phyloP scores from a whole-genome alignment of 2,329 filamentous ascomycete species.

The Conoideocrella luteorostrata region DNA sequence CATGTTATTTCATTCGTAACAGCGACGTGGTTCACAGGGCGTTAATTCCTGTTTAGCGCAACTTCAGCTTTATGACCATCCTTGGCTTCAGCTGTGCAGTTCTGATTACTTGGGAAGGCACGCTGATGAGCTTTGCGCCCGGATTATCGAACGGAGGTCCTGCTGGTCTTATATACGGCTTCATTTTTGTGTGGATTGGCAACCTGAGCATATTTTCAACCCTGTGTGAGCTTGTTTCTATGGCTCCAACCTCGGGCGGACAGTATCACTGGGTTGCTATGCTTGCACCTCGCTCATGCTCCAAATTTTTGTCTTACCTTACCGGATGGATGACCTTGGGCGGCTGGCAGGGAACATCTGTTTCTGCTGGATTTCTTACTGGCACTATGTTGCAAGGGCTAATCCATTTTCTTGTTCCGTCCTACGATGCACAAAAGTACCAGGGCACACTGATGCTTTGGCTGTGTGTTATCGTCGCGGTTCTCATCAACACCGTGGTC shows the following conservation, averaged over 20 bases:
- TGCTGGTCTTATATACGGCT: constrained; percentile 47
- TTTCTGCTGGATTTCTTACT: constrained; percentile 34
- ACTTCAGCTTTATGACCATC: constrained; percentile 43
- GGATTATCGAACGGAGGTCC: constrained; percentile 40
- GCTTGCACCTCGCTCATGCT: constrained; percentile 37
- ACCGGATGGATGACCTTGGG: constrained; percentile 41
- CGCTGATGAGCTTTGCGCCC: constrained; percentile 16
- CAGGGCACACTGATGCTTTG: constrained; percentile 44
- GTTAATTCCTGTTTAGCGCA: too few species aligned
- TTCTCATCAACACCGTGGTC: constrained; percentile 45
- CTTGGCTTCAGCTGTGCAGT: constrained; percentile 47
- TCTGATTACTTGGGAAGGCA: constrained; percentile 47
- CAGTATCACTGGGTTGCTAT: constrained; percentile 57
- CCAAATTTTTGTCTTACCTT: constrained; percentile 49
- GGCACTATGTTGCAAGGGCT: constrained; percentile 43
- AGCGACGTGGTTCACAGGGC: too few species aligned
- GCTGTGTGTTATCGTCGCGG: constrained; percentile 37
- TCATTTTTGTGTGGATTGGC: constrained; percentile 40
- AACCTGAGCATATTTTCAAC: constrained; percentile 35
- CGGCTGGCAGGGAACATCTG: constrained; percentile 33
- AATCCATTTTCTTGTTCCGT: constrained; percentile 24
- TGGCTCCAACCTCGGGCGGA: constrained; percentile 43
- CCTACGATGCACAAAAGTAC: constrained; percentile 28
- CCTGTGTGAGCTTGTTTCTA: constrained; percentile 35
- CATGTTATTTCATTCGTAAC: too few species aligned